Conservation (phyloP, 2,329 filamentous ascomycete species). For the Neoscytalidium dimidiatum region DNA sequence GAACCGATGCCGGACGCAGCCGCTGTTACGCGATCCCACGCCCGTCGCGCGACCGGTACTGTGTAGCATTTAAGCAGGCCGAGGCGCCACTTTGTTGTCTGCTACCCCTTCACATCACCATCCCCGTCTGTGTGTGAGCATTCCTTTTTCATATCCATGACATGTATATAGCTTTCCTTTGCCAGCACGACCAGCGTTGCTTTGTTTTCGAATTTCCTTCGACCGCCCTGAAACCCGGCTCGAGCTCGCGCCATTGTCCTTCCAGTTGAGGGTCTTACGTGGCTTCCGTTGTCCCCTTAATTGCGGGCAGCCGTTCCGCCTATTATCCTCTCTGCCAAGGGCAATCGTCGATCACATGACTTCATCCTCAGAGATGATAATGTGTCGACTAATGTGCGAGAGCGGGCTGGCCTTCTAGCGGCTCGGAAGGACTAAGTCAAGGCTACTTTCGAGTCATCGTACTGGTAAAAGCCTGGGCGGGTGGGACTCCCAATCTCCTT, state of each 20-base stretch:
- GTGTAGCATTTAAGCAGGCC: background rate
- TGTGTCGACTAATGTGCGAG: background rate
- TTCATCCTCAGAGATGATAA: background rate
- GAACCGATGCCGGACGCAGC: too few relatives aligned
- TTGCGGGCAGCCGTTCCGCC: background rate
- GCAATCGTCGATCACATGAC: background rate
- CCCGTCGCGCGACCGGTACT: too few relatives aligned
- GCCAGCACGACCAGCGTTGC: too few relatives aligned
- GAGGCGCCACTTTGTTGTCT: background rate
- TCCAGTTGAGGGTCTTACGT: background rate
- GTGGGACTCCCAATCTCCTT: background rate
- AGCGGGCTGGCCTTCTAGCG: background rate
- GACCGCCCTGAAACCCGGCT: background rate
- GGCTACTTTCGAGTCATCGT: background rate
- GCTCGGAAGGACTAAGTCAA: background rate
- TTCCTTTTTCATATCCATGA: background rate
- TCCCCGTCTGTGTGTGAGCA: background rate
- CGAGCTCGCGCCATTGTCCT: background rate
- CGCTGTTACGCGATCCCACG: too few relatives aligned
- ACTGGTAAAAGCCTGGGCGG: constrained; percentile 16
- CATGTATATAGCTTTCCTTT: too few relatives aligned
- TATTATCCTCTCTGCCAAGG: background rate
- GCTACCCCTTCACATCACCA: background rate
- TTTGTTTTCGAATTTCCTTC: background rate
- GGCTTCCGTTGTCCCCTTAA: background rate